These are phyloP conservation scores for Parasitella parasitica DNA, from an alignment of 371 early-diverging fungal genomes.

Conservation along the genomic window DNA sequence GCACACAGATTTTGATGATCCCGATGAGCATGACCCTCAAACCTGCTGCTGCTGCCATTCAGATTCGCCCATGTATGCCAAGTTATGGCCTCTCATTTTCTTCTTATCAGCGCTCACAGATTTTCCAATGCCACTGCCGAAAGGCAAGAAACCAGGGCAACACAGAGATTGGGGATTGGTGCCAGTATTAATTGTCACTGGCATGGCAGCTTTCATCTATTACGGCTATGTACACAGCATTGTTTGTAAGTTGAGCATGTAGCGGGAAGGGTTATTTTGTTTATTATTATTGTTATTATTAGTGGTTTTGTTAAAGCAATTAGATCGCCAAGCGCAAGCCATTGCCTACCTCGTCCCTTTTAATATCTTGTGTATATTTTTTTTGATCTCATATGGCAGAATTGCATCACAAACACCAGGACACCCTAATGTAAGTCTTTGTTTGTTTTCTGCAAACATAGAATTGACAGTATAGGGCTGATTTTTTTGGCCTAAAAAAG, in stretches of 20 bases:
- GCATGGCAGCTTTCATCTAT: slow-evolving; percentile 22
- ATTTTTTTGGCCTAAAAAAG: not conserved
- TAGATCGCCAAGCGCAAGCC: slow-evolving; percentile 1
- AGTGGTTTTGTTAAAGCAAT: slow-evolving; percentile 18
- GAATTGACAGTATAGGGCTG: not conserved
- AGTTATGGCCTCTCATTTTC: slow-evolving; percentile 33
- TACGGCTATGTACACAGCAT: slow-evolving; percentile 27
- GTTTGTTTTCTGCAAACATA: not conserved
- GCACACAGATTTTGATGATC: slow-evolving; percentile 4
- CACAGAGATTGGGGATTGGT: slow-evolving; percentile 40
- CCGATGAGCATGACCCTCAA: slow-evolving; percentile 8
- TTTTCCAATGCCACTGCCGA: slow-evolving; percentile 35
- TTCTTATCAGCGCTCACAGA: slow-evolving; percentile 36
- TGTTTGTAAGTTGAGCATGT: slow-evolving; percentile 18
- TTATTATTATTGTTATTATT: too few species aligned
- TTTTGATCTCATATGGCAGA: slow-evolving; percentile 21
- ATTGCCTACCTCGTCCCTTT: slow-evolving; percentile 12
- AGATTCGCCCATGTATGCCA: slow-evolving; percentile 26
- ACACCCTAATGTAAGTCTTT: slow-evolving; percentile 6
- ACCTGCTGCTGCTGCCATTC: slow-evolving; percentile 26
- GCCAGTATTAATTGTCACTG: slow-evolving; percentile 26
- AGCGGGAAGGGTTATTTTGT: too few species aligned
- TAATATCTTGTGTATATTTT: slow-evolving; percentile 12
- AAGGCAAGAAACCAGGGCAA: slow-evolving; percentile 35
- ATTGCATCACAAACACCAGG: slow-evolving; percentile 18